phyloP scores from a whole-genome alignment of 2,329 filamentous ascomycete genomes.

The Pseudogymnoascus sp. region DNA sequence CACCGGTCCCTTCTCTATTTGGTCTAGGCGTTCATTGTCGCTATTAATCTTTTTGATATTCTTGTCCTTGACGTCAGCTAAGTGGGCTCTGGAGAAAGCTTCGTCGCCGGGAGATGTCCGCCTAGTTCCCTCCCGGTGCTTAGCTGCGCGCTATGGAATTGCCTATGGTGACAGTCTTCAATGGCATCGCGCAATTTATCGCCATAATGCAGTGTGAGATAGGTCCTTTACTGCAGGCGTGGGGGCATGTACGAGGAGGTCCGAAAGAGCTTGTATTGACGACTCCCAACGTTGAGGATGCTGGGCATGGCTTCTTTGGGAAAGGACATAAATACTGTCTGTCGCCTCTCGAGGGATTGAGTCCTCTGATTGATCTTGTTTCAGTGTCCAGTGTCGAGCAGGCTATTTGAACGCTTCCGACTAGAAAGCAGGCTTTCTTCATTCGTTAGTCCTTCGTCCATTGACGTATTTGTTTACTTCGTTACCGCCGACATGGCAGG shows the following conservation, averaged over 20 bases:
- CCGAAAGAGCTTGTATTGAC: background rate
- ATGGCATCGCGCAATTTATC: conserved; percentile 4
- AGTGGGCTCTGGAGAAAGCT: background rate
- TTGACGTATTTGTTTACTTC: background rate
- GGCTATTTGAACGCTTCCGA: background rate
- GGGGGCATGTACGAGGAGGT: background rate
- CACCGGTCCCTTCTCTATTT: background rate
- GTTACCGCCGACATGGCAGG: background rate
- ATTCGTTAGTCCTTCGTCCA: background rate
- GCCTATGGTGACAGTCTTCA: background rate
- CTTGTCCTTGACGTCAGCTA: background rate
- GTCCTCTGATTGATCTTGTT: conserved; percentile 1
- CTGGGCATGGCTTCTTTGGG: background rate
- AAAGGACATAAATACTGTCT: background rate
- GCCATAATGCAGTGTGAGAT: background rate
- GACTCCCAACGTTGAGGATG: background rate
- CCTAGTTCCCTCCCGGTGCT: background rate
- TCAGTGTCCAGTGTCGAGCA: background rate
- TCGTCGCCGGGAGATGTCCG: background rate
- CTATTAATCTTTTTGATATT: background rate
- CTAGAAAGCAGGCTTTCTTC: background rate
- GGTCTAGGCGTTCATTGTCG: background rate
- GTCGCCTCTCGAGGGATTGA: background rate
- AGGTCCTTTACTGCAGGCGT: background rate
- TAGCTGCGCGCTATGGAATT: background rate